Evolutionary conservation across 441 rosid species (phyloP).

Genomic region (Iberis amara): DNA sequence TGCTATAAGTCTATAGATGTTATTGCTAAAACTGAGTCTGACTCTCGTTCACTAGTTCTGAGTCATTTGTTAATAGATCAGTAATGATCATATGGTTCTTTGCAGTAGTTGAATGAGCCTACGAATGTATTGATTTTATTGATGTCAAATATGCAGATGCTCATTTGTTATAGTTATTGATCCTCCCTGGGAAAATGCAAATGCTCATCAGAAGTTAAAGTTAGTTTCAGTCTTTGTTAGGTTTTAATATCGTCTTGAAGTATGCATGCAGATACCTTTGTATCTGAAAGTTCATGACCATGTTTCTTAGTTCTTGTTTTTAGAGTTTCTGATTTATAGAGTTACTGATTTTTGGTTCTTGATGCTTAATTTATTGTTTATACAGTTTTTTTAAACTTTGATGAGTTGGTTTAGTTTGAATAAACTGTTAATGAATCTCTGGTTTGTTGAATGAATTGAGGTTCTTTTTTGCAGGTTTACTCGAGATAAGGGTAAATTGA

Average conservation of each 20-base stretch:
- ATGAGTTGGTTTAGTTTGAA: too few relatives aligned
- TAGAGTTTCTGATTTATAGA: too few relatives aligned
- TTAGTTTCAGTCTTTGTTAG: slow-evolving; percentile 27
- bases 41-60: neutral
- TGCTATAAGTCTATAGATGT: slow-evolving; percentile 1
- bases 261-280: neutral
- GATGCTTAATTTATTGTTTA: too few relatives aligned
- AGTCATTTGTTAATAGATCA: neutral
- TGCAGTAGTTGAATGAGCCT: neutral
- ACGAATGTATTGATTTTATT: slow-evolving; percentile 3
- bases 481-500: too few relatives aligned
- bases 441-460: too few relatives aligned
- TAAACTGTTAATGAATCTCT: too few relatives aligned
- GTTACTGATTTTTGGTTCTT: too few relatives aligned
- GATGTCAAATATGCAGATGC: slow-evolving; percentile 44
- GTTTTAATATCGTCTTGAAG: slow-evolving; percentile 1
- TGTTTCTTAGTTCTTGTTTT: slow-evolving; percentile 17
- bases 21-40: slow-evolving; percentile 7
- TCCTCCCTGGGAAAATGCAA: slow-evolving; percentile 96
- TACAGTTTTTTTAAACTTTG: too few relatives aligned
- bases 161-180: slow-evolving; percentile 73
- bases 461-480: too few relatives aligned
- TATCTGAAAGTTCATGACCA: neutral
- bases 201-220: slow-evolving; percentile 77
- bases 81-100: slow-evolving; percentile 3